phyloP scores from a whole-genome alignment of 1,284 basidiomycete species.

The Sporisorium graminicola region DNA sequence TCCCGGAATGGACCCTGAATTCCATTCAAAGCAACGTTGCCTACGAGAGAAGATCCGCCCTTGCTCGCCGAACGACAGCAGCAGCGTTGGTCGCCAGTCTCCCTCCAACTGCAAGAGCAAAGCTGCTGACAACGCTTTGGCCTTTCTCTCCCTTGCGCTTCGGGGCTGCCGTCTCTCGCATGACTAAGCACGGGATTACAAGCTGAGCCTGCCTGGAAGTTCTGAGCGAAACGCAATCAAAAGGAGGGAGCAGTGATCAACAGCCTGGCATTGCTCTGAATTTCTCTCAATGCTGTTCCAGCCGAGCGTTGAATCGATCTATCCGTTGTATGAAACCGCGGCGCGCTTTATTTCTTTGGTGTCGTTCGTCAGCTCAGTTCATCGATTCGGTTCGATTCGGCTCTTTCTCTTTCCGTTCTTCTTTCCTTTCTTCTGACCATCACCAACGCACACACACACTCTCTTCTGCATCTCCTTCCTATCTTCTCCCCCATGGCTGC shows the following conservation, averaged over 20 bases:
- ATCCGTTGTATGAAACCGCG: neutral
- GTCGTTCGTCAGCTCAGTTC: neutral
- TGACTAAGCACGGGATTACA: neutral
- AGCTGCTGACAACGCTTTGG: neutral
- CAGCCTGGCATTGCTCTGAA: neutral
- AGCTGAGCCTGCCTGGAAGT: too few relatives aligned
- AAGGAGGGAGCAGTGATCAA: neutral
- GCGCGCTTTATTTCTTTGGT: neutral
- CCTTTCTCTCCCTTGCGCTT: neutral
- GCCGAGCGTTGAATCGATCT: neutral
- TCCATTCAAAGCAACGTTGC: neutral
- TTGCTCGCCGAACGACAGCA: neutral
- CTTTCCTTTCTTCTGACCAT: neutral
- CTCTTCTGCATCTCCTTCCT: neutral
- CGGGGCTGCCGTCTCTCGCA: neutral
- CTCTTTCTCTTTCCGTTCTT: neutral
- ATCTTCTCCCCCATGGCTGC: conserved; percentile 5
- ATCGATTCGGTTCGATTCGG: too few relatives aligned
- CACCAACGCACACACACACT: neutral
- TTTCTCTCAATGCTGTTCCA: neutral
- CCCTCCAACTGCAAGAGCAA: neutral
- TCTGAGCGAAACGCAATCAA: neutral
- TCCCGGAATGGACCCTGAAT: conserved; percentile 6
- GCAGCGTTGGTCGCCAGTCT: neutral
- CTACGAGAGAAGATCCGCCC: neutral